Evolutionary conservation across 345 rosid species (phyloP), one percentile per base, ranked within the genome.

Genomic region (Arabidopsis thaliana): DNA sequence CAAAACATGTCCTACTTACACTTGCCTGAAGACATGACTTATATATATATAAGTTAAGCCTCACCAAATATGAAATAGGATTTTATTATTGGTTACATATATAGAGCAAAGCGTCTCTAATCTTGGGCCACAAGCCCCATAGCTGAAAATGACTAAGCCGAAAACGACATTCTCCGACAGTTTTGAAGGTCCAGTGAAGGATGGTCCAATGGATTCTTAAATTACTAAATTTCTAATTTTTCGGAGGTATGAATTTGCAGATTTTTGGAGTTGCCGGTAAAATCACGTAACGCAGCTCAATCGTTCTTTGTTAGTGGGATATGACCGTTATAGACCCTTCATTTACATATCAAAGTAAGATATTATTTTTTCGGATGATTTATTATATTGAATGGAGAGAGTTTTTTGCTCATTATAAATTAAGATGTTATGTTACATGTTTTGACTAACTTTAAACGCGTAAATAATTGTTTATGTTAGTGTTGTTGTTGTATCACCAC

Each of bases 121-220:
- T 16, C 20, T 16, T 16, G 20, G 49, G 20, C 1, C 53, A 20
- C 12, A 46, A 67, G 78, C 67, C 67, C 61, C 60, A 49, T 20
- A 48, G 1, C 12, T 57, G 42, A 12, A 46, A 73, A 37, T 6
- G 42, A 53, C 45, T 30, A 13, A 62, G 4, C 12, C 4, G 10
- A 41, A 51, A 63, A 22, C 7, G 25, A 65, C 13, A 10, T 65
- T 57, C 41, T 56, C 53, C n/a, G 4, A 46, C 60, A 41, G 36
- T 24, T 40, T 37, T 61, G 12, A 36, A 4, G 28, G 63, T 22
- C 63, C 1, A 36, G 8, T 36, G n/a, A 58, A 12, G 10, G 28
- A 16, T 16, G 20, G 20, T 16, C 28, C 28, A 16, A 6, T 1
- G 25, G 22, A 8, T 32, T 53, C 8, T 5, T 10, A 11, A 25